Base-by-base conservation (phyloP, 1,284 basidiomycete species). In the Boletellus deceptivus region DNA sequence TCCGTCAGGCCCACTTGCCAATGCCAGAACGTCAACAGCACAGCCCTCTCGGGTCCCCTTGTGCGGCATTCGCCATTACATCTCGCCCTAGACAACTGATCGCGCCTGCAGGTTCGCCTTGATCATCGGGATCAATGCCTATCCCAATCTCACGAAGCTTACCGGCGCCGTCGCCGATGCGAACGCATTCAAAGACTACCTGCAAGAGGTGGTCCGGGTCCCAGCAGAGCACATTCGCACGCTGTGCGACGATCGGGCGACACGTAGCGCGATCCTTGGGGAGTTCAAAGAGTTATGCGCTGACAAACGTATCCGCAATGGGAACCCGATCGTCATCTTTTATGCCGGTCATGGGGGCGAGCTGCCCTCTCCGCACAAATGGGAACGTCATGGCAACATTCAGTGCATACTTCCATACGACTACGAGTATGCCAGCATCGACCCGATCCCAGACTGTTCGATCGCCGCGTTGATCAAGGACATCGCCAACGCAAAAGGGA, bases 321-420 rank as follows among this genome's bases (percentile, higher is more conserved):
- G 77, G 13, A 81, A 86, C 53, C 76, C 82, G 16, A 78, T 86
- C 20, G 52, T 86, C 49, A 70, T 85, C 44, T 86, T 80, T 59
- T 86, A 82, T 56, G 78, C 83, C 35, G 83, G 82, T 9, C 82
- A 85, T 55, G 84, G 82, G 13, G 77, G 77, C 54, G 71, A 70
- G 37, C 61, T 80, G 31, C 62, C 67, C 7, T 73, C 78, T 25
- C 83, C 83, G 13, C 53, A 57, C 16, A 73, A 69, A 27, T 82
- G 66, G 46, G 62, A 57, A 18, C 57, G 63, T 14, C 43, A 61
- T 16, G 65, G 65, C 17, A 69, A 70, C 35, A 79, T 82, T 11
- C 74, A 84, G 52, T 74, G 81, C 43, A 59, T 85, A 17, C 78
- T 83, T 60, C 71, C 84, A 9, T 75, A 77, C 54, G 82, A 86